Conservation (phyloP, 2,329 filamentous ascomycete species). For the Raffaelea albimanens region DNA sequence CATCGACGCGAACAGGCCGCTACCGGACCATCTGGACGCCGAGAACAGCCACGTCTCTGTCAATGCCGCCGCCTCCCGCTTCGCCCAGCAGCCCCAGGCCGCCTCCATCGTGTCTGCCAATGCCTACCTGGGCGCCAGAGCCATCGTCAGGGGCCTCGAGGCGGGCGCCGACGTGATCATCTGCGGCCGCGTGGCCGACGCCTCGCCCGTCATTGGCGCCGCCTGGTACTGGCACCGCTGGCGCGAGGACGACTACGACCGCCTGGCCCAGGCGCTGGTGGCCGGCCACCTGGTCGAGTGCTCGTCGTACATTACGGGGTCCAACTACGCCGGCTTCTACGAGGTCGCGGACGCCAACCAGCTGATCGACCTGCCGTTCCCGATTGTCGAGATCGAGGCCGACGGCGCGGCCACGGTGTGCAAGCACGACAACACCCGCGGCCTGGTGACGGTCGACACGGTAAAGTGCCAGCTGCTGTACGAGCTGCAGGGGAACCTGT, state of each 20-base stretch:
- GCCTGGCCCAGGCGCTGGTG: slow-evolving; percentile 14
- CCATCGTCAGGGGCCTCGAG: too few species aligned
- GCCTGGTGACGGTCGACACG: slow-evolving; percentile 14
- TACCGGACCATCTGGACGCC: too few species aligned
- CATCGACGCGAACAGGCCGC: too few species aligned
- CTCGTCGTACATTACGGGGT: slow-evolving; percentile 19
- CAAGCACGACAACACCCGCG: slow-evolving; percentile 16
- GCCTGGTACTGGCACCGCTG: slow-evolving; percentile 16
- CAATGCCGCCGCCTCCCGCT: too few species aligned
- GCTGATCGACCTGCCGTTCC: slow-evolving; percentile 16
- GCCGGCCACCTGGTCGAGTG: slow-evolving; percentile 18
- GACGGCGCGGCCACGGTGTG: slow-evolving; percentile 9
- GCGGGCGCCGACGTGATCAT: too few species aligned
- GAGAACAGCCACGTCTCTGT: too few species aligned
- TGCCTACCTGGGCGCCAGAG: too few species aligned
- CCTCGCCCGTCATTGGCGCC: slow-evolving; percentile 12
- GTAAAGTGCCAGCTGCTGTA: slow-evolving; percentile 23
- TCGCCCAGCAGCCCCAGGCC: too few species aligned
- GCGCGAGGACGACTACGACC: slow-evolving; percentile 10
- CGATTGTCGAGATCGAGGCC: slow-evolving; percentile 9
- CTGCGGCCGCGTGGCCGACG: slow-evolving; percentile 12
- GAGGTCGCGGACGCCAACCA: slow-evolving; percentile 10
- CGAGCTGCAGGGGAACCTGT: slow-evolving; percentile 26
- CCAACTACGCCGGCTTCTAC: slow-evolving; percentile 20
- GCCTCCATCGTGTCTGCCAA: too few species aligned